Evolutionary conservation across 306 rosid genomes (phyloP).

Genomic region (Spatholobus suberectus): DNA sequence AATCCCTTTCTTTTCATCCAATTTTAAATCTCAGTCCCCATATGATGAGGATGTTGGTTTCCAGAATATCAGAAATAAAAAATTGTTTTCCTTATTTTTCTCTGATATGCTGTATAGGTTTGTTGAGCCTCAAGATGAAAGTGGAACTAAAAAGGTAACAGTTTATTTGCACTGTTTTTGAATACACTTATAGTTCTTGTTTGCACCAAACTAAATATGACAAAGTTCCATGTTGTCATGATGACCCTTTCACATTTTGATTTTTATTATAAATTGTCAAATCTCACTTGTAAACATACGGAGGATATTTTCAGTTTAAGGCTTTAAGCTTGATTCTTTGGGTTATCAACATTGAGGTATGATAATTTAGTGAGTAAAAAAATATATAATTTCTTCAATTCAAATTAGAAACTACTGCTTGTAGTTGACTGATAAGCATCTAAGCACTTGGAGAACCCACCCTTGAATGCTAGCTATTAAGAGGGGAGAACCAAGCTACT

Average conservation of each 20-base stretch:
- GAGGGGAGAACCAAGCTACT: too few relatives aligned
- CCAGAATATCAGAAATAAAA: not conserved
- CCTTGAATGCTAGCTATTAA: too few relatives aligned
- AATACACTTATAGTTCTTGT: slow-evolving; percentile 13
- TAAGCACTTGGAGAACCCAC: too few relatives aligned
- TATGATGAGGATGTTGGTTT: slow-evolving; percentile 9
- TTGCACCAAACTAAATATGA: slow-evolving; percentile 5
- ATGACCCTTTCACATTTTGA: slow-evolving; percentile 22
- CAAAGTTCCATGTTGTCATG: not conserved
- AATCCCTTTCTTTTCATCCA: slow-evolving; percentile 22
- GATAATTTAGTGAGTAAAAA: not conserved
- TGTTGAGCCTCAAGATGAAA: slow-evolving; percentile 60
- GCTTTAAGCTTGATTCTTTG: slow-evolving; percentile 1
- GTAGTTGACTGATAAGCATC: not conserved
- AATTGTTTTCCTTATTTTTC: slow-evolving; percentile 5
- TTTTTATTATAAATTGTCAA: slow-evolving; percentile 1
- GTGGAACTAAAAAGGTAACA: slow-evolving; percentile 66
- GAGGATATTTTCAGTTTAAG: slow-evolving; percentile 7
- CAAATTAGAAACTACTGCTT: not conserved
- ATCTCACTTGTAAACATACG: not conserved
- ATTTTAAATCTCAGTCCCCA: not conserved
- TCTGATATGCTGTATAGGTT: slow-evolving; percentile 52
- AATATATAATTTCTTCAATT: not conserved
- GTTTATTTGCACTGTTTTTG: slow-evolving; percentile 34
- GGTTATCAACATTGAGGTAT: not conserved